Evolutionary conservation across 2,329 filamentous ascomycete genomes (phyloP).

Genomic region (Teratosphaeria epicoccoides): DNA sequence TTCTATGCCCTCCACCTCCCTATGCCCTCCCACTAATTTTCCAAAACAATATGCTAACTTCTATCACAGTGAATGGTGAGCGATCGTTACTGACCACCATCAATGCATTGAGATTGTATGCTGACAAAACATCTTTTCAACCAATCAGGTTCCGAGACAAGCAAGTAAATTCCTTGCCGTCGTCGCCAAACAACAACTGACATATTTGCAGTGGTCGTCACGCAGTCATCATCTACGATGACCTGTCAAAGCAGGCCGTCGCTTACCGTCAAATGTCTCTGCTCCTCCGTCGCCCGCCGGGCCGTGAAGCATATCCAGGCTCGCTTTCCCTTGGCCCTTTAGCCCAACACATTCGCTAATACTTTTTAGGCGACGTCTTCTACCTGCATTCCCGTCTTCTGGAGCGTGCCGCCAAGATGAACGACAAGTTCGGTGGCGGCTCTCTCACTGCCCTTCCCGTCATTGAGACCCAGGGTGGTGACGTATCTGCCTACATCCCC

Average conservation of each 20-base stretch:
- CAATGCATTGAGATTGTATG: neutral
- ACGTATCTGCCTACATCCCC: constrained; percentile 99
- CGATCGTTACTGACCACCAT: neutral
- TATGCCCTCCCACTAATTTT: neutral
- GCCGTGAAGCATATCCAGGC: constrained; percentile 98
- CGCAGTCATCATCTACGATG: constrained; percentile 82
- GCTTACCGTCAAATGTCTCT: constrained; percentile 86
- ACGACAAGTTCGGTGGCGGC: constrained; percentile 76
- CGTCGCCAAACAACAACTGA: neutral
- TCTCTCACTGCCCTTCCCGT: constrained; percentile 94
- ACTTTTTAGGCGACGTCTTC: constrained; percentile 55
- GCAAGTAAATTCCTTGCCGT: neutral
- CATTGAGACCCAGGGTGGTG: constrained; percentile 99
- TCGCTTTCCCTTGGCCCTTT: too few relatives aligned
- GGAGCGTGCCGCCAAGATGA: constrained; percentile 99
- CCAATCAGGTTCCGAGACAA: constrained; percentile 69
- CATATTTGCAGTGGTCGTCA: constrained; percentile 55
- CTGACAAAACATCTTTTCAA: constrained; percentile 1
- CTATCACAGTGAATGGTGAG: constrained; percentile 1
- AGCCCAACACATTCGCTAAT: constrained; percentile 16
- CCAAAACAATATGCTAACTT: constrained; percentile 1
- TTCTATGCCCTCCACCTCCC: constrained; percentile 1
- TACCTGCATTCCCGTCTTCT: constrained; percentile 98
- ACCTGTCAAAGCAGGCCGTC: constrained; percentile 86
- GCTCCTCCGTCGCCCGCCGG: constrained; percentile 90